phyloP scores from a whole-genome alignment of 2,329 filamentous ascomycete species.

The Fusarium oligoseptatum region DNA sequence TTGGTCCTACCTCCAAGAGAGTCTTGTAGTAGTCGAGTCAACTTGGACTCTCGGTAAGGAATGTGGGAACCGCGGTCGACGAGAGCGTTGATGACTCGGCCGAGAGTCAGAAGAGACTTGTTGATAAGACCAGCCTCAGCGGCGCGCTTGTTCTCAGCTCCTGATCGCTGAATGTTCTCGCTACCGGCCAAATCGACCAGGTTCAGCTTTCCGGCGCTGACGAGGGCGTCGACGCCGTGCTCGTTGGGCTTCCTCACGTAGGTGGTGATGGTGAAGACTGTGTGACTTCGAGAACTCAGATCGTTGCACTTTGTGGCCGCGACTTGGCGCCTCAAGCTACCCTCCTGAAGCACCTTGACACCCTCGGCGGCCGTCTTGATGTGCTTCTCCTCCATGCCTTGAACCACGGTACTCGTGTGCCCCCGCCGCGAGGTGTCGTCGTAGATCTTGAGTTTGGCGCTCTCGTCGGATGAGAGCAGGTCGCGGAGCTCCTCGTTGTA shows the following conservation, averaged over 20 bases:
- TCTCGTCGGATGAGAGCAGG: constrained; percentile 85
- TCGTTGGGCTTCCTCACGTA: constrained; percentile 87
- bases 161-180: constrained; percentile 97
- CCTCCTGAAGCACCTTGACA: constrained; percentile 88
- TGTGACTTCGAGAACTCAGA: constrained; percentile 95
- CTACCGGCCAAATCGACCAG: constrained; percentile 96
- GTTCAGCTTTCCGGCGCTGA: constrained; percentile 94
- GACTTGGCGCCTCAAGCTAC: constrained; percentile 95
- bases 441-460: constrained; percentile 91
- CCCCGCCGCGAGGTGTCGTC: constrained; percentile 91
- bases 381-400: constrained; percentile 97
- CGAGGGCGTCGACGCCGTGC: constrained; percentile 87
- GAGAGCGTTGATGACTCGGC: constrained; percentile 96
- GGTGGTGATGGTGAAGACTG: constrained; percentile 95
- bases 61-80: constrained; percentile 93
- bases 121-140: constrained; percentile 97
- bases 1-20: constrained; percentile 96
- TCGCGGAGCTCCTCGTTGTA: constrained; percentile 98
- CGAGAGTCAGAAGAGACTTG: constrained; percentile 94
- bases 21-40: constrained; percentile 94
- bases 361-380: constrained; percentile 88
- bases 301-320: constrained; percentile 99
- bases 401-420: constrained; percentile 87
- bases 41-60: constrained; percentile 92
- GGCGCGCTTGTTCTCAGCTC: constrained; percentile 97